A percentile compares a stretch with the other conserved stretches of the same genome.
phyloP scores from a whole-genome alignment of 1,284 basidiomycete genomes.

The Pseudozyma sp. region DNA sequence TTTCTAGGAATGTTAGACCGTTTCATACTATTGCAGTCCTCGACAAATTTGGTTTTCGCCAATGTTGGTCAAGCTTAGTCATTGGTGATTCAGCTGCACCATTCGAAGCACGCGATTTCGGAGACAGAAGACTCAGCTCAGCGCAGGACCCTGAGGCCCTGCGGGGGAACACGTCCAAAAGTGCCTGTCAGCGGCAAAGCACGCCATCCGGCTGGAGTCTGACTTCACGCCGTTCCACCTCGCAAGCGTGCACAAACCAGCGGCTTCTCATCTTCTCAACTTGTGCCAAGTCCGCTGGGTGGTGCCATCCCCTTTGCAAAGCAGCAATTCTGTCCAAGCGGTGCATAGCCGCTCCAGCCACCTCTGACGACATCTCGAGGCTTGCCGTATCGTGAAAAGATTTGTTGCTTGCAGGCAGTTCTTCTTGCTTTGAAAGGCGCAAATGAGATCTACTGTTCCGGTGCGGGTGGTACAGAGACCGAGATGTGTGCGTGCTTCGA shows the following conservation, averaged over 20 bases:
- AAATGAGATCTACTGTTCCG: too few species aligned
- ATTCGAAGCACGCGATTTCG: conserved; percentile 33
- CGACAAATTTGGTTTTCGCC: too few species aligned
- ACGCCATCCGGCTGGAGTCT: conserved; percentile 29
- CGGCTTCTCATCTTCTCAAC: not conserved
- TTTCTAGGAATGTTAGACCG: not conserved
- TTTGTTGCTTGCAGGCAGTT: too few species aligned
- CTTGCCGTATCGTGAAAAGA: too few species aligned
- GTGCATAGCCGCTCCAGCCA: not conserved
- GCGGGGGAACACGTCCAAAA: conserved; percentile 29
- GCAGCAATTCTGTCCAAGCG: not conserved
- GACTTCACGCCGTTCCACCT: not conserved
- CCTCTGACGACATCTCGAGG: not conserved
- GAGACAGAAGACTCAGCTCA: not conserved
- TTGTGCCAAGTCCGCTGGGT: not conserved
- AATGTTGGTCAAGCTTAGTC: conserved; percentile 24
- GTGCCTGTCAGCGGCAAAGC: conserved; percentile 12
- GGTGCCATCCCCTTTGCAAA: too few species aligned
- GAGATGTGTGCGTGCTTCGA: not conserved
- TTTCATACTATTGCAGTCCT: too few species aligned
- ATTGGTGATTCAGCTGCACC: not conserved
- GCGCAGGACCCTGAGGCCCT: not conserved
- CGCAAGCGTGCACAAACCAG: not conserved
- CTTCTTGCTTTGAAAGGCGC: too few species aligned
- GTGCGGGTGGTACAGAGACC: too few species aligned